A percentile compares a stretch with the other conserved stretches of the same genome.
Conservation (phyloP, 75 land plant species). For the Isoetes taiwanensis region DNA sequence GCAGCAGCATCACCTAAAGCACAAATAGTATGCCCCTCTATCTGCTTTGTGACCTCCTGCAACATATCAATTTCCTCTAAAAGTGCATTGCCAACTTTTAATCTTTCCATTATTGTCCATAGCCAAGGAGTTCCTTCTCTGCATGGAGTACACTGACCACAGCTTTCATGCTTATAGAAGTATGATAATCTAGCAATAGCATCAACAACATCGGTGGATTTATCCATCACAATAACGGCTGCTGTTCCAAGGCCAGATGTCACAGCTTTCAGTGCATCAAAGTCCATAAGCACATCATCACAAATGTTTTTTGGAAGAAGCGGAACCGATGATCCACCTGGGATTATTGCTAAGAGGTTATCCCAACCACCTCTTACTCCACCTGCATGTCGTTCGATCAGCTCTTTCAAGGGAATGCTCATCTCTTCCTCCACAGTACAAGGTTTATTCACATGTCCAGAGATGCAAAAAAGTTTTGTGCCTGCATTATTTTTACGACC, state of each 20-base stretch:
- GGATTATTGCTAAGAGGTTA: constrained; percentile 78
- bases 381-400: constrained; percentile 82
- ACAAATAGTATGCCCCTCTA: constrained; percentile 90
- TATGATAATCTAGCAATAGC: constrained; percentile 86
- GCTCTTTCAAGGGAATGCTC: constrained; percentile 83
- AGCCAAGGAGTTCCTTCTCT: constrained; percentile 88
- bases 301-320: constrained; percentile 63
- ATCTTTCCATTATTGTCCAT: constrained; percentile 87
- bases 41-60: constrained; percentile 82
- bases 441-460: constrained; percentile 90
- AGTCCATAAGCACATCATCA: constrained; percentile 91
- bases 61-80: constrained; percentile 88
- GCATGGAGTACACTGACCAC: constrained; percentile 92
- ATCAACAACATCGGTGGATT: constrained; percentile 86
- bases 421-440: constrained; percentile 97
- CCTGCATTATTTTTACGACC: constrained; percentile 92
- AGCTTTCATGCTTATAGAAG: constrained; percentile 90
- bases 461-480: constrained; percentile 81
- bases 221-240: constrained; percentile 91
- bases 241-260: constrained; percentile 75
- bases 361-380: constrained; percentile 99
- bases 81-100: constrained; percentile 84
- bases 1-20: constrained; percentile 93
- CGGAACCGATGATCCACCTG: constrained; percentile 90
- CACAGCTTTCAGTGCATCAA: constrained; percentile 86